Evolutionary conservation across 176 grass and related monocot genomes (phyloP), one percentile per base, ranked within the genome.

Genomic region (Puya raimondii): DNA sequence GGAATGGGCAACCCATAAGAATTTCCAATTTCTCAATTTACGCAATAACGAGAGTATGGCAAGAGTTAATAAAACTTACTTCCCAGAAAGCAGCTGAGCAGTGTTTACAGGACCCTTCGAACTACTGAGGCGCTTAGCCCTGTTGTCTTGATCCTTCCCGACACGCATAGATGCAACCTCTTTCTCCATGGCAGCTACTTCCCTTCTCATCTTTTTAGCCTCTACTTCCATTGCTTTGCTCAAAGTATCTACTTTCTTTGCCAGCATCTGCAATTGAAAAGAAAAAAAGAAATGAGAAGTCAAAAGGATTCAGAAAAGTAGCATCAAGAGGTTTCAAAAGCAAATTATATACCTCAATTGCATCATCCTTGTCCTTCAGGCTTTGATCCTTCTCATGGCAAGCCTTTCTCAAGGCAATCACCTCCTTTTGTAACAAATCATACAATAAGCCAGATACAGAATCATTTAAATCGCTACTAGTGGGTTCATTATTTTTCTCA

Each of bases 141-240:
- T 99, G 53, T 51, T 83, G 72, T 99, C 95, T 74, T 97, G 94
- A 65, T 99, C 95, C 77, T 94, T 99, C n/a, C 83, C 79, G 0
- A 75, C 82, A 51, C 95, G 87, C 82, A 99, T 94, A 67, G 95
- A 87, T 81, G 95, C 82, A 72, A 99, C 90, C 78, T 99, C 95
- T 79, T 91, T 99, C 82, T 91, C 95, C 95, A 99, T 99, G 47
- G 84, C 82, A 80, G 90, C 85, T 63, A 99, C 95, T 64, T 99
- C 89, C 64, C 94, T 88, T 79, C 94, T 90, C 87, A 99, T 90
- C 77, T 99, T 99, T 85, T 93, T 99, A 42, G 90, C 94, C 67
- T 99, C 94, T 75, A 99, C 94, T 85, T 93, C 94, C 94, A 99
- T 99, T 65, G 94, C 94, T 88, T 93, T 99, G 20, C 83, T 93